Evolutionary conservation across 2,329 filamentous ascomycete genomes (phyloP).

Genomic region (Epichloe coenophiala): DNA sequence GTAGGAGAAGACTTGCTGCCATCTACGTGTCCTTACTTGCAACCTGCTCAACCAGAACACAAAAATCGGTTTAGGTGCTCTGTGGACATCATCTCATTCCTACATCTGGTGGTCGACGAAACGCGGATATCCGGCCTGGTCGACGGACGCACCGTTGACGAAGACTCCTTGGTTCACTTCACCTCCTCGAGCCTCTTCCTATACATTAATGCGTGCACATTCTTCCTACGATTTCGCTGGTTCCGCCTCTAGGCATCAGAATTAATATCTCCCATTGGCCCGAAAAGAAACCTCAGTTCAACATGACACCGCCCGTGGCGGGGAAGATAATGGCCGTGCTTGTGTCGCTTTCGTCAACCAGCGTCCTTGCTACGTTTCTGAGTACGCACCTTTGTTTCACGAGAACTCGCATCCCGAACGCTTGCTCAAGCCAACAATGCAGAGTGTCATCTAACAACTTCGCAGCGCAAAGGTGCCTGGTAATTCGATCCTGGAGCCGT

Average conservation of each 20-base stretch:
- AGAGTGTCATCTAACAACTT: background rate
- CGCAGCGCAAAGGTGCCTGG: slow-evolving; percentile 23
- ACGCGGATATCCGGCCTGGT: background rate
- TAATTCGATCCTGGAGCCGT: slow-evolving; percentile 25
- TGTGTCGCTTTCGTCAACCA: slow-evolving; percentile 18
- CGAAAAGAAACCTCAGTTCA: background rate
- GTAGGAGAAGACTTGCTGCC: too few relatives aligned
- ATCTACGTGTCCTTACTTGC: too few relatives aligned
- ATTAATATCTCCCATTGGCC: background rate
- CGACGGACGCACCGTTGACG: background rate
- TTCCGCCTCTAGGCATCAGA: background rate
- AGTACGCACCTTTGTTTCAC: slow-evolving; percentile 14
- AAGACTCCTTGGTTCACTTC: background rate
- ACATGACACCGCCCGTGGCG: background rate
- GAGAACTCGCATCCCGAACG: background rate
- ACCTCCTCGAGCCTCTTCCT: background rate
- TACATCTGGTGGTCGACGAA: background rate
- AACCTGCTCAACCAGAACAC: background rate
- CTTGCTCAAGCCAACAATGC: background rate
- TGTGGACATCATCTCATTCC: background rate
- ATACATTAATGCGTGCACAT: background rate
- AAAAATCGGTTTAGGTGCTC: background rate
- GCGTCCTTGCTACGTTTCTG: slow-evolving; percentile 22
- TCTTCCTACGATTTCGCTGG: background rate
- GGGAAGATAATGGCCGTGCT: slow-evolving; percentile 2